phyloP scores from a whole-genome alignment of 495 filamentous ascomycete species.

The Aspergillus cavernicola region DNA sequence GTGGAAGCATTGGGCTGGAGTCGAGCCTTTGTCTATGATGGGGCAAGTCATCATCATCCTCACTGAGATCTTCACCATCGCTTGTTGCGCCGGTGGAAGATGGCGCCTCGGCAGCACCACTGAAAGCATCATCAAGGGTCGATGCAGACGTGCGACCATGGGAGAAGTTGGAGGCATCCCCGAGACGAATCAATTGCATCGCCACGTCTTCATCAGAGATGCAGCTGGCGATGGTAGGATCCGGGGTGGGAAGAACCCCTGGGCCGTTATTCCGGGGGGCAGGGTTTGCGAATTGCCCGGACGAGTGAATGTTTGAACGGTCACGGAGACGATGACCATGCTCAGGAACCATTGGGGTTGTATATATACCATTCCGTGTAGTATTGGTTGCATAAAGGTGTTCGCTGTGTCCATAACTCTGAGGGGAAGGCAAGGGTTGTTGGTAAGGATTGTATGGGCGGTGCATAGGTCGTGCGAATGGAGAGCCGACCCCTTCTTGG shows the following conservation, averaged over 20 bases:
- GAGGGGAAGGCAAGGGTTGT: conserved; percentile 72
- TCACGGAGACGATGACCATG: conserved; percentile 65
- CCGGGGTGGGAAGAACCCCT: conserved; percentile 83
- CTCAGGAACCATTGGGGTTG: conserved; percentile 54
- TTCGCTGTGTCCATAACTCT: conserved; percentile 61
- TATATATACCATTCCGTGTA: conserved; percentile 41
- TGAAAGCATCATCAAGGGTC: conserved; percentile 86
- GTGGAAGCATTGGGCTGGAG: conserved; percentile 49
- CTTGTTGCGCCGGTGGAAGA: conserved; percentile 82
- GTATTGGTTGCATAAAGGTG: conserved; percentile 39
- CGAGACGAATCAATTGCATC: conserved; percentile 89
- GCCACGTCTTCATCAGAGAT: conserved; percentile 98
- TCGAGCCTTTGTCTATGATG: conserved; percentile 61
- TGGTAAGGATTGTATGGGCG: conserved; percentile 69
- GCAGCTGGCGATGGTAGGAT: conserved; percentile 88
- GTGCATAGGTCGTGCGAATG: conserved; percentile 67
- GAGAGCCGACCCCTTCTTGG: conserved; percentile 57
- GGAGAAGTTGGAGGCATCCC: conserved; percentile 86
- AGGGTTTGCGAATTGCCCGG: conserved; percentile 34
- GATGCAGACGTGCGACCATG: conserved; percentile 90
- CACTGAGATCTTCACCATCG: conserved; percentile 72
- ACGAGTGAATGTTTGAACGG: conserved; percentile 35
- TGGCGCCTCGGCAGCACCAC: conserved; percentile 77
- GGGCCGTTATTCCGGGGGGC: conserved; percentile 39
- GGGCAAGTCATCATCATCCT: conserved; percentile 63